Evolutionary conservation across 2,329 filamentous ascomycete species (phyloP).

Genomic region (Verticillium dahliae): DNA sequence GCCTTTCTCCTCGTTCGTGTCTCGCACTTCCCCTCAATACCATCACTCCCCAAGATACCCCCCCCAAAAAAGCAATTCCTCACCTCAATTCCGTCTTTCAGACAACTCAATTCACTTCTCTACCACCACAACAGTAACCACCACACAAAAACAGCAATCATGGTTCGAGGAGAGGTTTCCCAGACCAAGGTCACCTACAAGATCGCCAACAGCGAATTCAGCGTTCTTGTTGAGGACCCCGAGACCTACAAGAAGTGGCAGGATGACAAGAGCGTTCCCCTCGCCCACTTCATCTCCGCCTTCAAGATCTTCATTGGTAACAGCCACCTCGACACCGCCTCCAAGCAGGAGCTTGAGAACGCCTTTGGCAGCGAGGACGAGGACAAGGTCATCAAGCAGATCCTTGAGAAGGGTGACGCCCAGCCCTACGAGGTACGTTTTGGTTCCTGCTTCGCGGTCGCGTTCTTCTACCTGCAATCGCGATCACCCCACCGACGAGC

Average conservation of each 20-base stretch:
- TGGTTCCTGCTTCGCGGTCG: conserved; percentile 1
- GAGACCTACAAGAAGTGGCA: conserved; percentile 75
- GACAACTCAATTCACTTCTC: background rate
- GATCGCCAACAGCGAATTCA: conserved; percentile 55
- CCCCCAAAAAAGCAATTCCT: background rate
- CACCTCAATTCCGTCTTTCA: background rate
- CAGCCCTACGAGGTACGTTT: conserved; percentile 51
- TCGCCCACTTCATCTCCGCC: conserved; percentile 77
- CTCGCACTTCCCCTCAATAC: background rate
- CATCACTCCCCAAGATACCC: background rate
- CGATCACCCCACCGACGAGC: background rate
- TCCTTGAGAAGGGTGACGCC: conserved; percentile 68
- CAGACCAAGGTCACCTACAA: conserved; percentile 82
- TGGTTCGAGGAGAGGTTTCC: conserved; percentile 65
- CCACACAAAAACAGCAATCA: conserved; percentile 23
- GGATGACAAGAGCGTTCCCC: conserved; percentile 67
- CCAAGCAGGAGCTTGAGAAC: conserved; percentile 67
- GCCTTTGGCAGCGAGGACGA: conserved; percentile 81
- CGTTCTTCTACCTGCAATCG: background rate
- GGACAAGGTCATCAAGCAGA: conserved; percentile 75
- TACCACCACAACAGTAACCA: conserved; percentile 1
- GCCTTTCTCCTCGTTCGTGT: background rate
- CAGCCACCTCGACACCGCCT: conserved; percentile 68
- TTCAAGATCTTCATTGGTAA: conserved; percentile 90
- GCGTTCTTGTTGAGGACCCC: conserved; percentile 52